These are phyloP conservation scores for Thalassiosira hispida DNA, from an alignment of 352 stramenopile species.

Conservation along the genomic window DNA sequence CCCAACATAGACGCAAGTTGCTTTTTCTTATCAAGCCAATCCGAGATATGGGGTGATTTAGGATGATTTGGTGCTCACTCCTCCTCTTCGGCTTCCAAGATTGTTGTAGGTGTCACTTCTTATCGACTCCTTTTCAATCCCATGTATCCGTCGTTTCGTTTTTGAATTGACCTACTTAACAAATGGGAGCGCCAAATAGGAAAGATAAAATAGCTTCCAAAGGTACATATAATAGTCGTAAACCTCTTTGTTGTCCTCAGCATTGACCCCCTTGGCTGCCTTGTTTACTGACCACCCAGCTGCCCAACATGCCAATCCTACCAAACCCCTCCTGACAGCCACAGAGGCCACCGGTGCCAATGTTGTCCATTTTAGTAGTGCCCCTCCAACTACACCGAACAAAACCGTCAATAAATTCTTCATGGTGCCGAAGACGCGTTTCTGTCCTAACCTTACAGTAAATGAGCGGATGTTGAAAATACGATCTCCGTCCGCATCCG, in stretches of 20 bases:
- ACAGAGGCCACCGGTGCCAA: conserved; percentile 18
- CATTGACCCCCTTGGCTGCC: conserved; percentile 64
- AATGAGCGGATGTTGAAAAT: conserved; percentile 85
- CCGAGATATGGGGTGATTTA: too few relatives aligned
- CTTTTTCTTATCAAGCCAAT: too few relatives aligned
- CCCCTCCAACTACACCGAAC: conserved; percentile 61
- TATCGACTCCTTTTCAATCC: too few relatives aligned
- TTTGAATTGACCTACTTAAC: conserved; percentile 47
- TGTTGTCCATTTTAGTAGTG: conserved; percentile 58
- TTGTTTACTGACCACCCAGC: conserved; percentile 65
- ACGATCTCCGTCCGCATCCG: conserved; percentile 84
- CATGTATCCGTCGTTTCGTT: too few relatives aligned
- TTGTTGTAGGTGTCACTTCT: too few relatives aligned
- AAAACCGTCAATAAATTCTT: conserved; percentile 66
- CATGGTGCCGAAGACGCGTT: conserved; percentile 75
- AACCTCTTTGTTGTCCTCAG: conserved; percentile 72
- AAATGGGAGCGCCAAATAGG: conserved; percentile 77
- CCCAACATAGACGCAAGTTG: too few relatives aligned
- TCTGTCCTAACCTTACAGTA: conserved; percentile 81
- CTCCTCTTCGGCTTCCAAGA: too few relatives aligned
- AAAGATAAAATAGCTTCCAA: conserved; percentile 85
- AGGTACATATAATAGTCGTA: conserved; percentile 85
- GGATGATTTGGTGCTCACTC: too few relatives aligned
- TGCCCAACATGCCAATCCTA: conserved; percentile 57
- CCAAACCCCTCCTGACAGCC: conserved; percentile 47